phyloP scores from a whole-genome alignment of 2,329 filamentous ascomycete genomes.

The Aureobasidium sp. region DNA sequence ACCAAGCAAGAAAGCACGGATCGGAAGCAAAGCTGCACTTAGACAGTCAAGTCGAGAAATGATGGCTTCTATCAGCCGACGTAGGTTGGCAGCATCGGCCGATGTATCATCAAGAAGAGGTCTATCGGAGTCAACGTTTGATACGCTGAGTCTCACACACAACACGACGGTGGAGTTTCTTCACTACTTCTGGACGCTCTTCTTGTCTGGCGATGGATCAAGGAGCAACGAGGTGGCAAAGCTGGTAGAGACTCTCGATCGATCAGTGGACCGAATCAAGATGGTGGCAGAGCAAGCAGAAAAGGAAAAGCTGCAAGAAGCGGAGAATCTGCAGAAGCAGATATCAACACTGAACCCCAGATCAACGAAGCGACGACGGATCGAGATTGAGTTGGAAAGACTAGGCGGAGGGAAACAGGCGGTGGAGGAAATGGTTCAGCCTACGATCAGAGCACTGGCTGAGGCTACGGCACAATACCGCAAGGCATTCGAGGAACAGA shows the following conservation, averaged over 20 bases:
- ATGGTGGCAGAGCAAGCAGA: slow-evolving; percentile 76
- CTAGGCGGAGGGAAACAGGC: slow-evolving; percentile 68
- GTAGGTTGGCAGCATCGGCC: slow-evolving; percentile 18
- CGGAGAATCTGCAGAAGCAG: slow-evolving; percentile 59
- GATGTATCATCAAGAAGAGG: slow-evolving; percentile 18
- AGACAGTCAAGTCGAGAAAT: slow-evolving; percentile 57
- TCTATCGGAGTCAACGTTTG: slow-evolving; percentile 42
- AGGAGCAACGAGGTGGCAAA: slow-evolving; percentile 73
- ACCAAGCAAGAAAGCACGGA: slow-evolving; percentile 39
- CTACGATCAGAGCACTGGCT: slow-evolving; percentile 61
- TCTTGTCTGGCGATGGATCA: slow-evolving; percentile 73
- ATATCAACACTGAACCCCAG: slow-evolving; percentile 61
- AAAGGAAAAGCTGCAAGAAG: slow-evolving; percentile 55
- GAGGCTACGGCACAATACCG: slow-evolving; percentile 64
- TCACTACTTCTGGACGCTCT: slow-evolving; percentile 94
- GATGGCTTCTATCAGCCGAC: slow-evolving; percentile 54
- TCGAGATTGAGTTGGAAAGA: slow-evolving; percentile 52
- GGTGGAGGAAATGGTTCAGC: slow-evolving; percentile 67
- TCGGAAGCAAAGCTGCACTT: slow-evolving; percentile 63
- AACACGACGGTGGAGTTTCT: slow-evolving; percentile 92
- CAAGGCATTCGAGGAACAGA: slow-evolving; percentile 56
- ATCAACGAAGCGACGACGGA: slow-evolving; percentile 62
- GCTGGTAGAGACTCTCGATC: slow-evolving; percentile 70
- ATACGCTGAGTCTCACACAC: slow-evolving; percentile 65
- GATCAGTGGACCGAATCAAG: slow-evolving; percentile 69